Evolutionary conservation across 768 basidiomycete genomes (phyloP).

Genomic region (Symmetrospora coprosmae): DNA sequence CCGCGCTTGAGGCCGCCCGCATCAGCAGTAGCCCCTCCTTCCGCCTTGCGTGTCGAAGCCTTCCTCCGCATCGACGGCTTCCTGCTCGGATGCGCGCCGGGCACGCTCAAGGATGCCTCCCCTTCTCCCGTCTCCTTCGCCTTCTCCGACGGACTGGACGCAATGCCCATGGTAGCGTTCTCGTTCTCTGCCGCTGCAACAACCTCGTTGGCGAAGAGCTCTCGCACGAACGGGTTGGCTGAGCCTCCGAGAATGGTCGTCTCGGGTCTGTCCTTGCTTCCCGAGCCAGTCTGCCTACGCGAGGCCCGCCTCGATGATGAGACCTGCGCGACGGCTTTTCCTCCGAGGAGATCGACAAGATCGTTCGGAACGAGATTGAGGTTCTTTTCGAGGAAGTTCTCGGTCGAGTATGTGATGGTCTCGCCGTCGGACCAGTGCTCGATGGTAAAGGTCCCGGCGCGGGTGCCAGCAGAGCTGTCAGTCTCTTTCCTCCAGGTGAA

Average conservation of each 20-base stretch:
- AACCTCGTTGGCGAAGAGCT: constrained; percentile 73
- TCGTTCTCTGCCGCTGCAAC: constrained; percentile 83
- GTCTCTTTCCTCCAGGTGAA: constrained; percentile 43
- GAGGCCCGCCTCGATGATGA: constrained; percentile 18
- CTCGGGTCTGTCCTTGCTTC: neutral
- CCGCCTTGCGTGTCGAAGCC: constrained; percentile 2
- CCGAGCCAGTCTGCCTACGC: constrained; percentile 39
- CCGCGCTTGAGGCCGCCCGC: constrained; percentile 25
- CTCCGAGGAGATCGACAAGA: constrained; percentile 75
- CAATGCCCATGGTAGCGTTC: constrained; percentile 61
- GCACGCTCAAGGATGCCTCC: constrained; percentile 35
- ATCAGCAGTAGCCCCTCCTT: constrained; percentile 34
- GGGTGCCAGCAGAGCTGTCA: constrained; percentile 3
- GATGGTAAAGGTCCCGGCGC: constrained; percentile 65
- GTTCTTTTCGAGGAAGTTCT: constrained; percentile 77
- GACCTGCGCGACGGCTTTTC: constrained; percentile 34
- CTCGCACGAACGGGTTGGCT: constrained; percentile 78
- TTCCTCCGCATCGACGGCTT: constrained; percentile 41
- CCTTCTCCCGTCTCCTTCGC: constrained; percentile 29
- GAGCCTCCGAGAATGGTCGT: constrained; percentile 47
- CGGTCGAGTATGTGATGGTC: constrained; percentile 69
- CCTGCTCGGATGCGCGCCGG: constrained; percentile 34
- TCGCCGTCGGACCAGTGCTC: constrained; percentile 72
- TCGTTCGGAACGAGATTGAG: constrained; percentile 80
- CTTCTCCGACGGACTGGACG: constrained; percentile 6